phyloP scores from a whole-genome alignment of 2,329 filamentous ascomycete genomes.

The Rhytidhysteron rufulum region DNA sequence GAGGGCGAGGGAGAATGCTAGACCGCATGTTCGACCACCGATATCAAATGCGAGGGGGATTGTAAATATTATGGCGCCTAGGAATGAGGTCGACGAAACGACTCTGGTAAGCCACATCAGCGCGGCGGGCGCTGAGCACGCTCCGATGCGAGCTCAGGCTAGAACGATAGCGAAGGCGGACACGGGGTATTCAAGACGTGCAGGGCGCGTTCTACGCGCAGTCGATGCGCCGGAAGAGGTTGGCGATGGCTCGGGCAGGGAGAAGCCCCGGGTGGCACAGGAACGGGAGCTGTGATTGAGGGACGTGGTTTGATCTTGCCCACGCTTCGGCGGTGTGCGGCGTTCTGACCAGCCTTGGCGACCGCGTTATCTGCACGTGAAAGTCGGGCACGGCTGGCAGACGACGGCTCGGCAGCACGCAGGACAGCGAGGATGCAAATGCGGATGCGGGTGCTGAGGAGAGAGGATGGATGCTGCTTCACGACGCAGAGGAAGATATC shows the following conservation, averaged over 20 bases:
- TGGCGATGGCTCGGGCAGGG: conserved; percentile 8
- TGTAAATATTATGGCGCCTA: conserved; percentile 88
- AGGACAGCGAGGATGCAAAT: no score
- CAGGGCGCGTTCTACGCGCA: conserved; percentile 25
- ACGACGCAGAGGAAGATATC: conserved; percentile 1
- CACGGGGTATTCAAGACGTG: neutral
- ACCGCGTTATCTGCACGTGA: conserved; percentile 31
- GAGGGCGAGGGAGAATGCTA: conserved; percentile 87
- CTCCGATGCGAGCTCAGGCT: conserved; percentile 39
- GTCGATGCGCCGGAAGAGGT: conserved; percentile 18
- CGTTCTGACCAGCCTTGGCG: conserved; percentile 20
- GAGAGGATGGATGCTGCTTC: conserved; percentile 1
- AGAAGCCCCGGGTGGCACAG: conserved; percentile 7
- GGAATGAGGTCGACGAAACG: conserved; percentile 77
- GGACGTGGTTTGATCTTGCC: no score
- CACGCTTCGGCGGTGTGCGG: no score
- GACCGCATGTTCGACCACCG: conserved; percentile 86
- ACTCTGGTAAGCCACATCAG: conserved; percentile 81
- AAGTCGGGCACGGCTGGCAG: conserved; percentile 3
- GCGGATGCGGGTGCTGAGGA: conserved; percentile 1
- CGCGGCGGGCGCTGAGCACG: conserved; percentile 48
- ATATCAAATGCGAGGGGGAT: conserved; percentile 98
- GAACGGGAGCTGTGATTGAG: neutral
- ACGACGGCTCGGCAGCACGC: conserved; percentile 1
- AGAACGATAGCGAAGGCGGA: neutral